Percentiles rank a stretch among this genome's conserved stretches.
Evolutionary conservation across 805 yeast species (phyloP).

Genomic region (Metschnikowia drakensbergensis): DNA sequence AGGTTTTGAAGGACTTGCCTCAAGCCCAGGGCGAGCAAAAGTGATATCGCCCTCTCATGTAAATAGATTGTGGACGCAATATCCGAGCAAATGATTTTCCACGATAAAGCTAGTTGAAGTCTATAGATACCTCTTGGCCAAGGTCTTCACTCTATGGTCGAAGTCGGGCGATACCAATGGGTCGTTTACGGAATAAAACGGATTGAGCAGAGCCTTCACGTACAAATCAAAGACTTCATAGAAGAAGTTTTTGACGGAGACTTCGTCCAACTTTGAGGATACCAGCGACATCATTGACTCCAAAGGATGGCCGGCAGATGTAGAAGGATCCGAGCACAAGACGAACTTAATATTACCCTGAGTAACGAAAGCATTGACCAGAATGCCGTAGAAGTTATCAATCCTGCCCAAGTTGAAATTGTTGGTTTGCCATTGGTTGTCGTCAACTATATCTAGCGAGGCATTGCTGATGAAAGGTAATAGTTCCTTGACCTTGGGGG

Average conservation of each 20-base stretch:
- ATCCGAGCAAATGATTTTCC: not conserved
- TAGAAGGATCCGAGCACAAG: constrained; percentile 44
- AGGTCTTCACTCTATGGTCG: constrained; percentile 64
- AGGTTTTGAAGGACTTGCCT: constrained; percentile 22
- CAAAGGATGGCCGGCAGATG: constrained; percentile 5
- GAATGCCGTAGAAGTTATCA: constrained; percentile 80
- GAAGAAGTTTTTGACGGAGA: constrained; percentile 76
- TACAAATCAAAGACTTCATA: constrained; percentile 83
- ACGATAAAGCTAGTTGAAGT: not conserved
- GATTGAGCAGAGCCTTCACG: constrained; percentile 78
- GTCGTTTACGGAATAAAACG: constrained; percentile 76
- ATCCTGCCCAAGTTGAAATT: constrained; percentile 68
- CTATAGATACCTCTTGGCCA: constrained; percentile 74
- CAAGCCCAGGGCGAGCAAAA: constrained; percentile 3
- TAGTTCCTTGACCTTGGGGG: constrained; percentile 68
- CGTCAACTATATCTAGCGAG: constrained; percentile 87
- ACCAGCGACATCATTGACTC: constrained; percentile 9
- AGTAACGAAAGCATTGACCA: constrained; percentile 80
- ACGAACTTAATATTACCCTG: constrained; percentile 83
- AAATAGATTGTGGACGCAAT: not conserved
- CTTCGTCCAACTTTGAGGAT: constrained; percentile 47
- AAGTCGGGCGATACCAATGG: constrained; percentile 71
- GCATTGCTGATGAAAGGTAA: constrained; percentile 88
- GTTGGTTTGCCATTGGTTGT: constrained; percentile 73
- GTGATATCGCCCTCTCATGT: not conserved